These are phyloP conservation scores for Podospora australis DNA, from an alignment of 495 filamentous ascomycete genomes.

Conservation along the genomic window DNA sequence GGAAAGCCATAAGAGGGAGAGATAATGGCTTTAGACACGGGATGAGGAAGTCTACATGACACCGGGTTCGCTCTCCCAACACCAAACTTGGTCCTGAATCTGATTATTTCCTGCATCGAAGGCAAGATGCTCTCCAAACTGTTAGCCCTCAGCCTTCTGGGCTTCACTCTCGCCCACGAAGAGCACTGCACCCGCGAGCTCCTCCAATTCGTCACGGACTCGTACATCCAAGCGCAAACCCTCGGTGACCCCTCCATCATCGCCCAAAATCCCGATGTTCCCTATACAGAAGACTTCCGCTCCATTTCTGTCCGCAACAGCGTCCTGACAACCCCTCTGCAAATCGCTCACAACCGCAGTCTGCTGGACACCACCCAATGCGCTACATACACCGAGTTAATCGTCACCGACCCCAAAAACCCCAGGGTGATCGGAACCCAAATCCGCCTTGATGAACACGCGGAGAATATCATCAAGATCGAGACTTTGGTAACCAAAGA, in stretches of 20 bases:
- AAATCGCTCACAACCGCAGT: constrained; percentile 43
- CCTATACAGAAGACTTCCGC: constrained; percentile 38
- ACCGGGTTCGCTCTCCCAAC: too few species aligned
- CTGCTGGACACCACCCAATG: constrained; percentile 42
- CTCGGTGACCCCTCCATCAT: background rate
- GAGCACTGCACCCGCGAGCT: constrained; percentile 1
- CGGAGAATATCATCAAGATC: constrained; percentile 27
- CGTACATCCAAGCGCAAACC: background rate
- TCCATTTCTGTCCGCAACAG: constrained; percentile 28
- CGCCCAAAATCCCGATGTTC: background rate
- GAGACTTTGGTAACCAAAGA: constrained; percentile 40
- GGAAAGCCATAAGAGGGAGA: too few species aligned
- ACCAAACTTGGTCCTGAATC: too few species aligned
- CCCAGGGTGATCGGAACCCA: constrained; percentile 45
- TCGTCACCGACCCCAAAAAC: constrained; percentile 33
- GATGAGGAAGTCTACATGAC: too few species aligned
- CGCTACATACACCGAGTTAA: constrained; percentile 44
- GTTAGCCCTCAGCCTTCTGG: background rate
- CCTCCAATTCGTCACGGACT: background rate
- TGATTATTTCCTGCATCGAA: too few species aligned
- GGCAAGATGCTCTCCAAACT: background rate
- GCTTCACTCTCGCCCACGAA: background rate
- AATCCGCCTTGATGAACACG: constrained; percentile 33
- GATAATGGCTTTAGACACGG: too few species aligned
- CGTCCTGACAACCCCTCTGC: constrained; percentile 38